A percentile compares a stretch with the other conserved stretches of the same genome.
These are phyloP conservation scores for Starmerella vitae DNA, from an alignment of 805 yeast genomes.

Conservation along the genomic window DNA sequence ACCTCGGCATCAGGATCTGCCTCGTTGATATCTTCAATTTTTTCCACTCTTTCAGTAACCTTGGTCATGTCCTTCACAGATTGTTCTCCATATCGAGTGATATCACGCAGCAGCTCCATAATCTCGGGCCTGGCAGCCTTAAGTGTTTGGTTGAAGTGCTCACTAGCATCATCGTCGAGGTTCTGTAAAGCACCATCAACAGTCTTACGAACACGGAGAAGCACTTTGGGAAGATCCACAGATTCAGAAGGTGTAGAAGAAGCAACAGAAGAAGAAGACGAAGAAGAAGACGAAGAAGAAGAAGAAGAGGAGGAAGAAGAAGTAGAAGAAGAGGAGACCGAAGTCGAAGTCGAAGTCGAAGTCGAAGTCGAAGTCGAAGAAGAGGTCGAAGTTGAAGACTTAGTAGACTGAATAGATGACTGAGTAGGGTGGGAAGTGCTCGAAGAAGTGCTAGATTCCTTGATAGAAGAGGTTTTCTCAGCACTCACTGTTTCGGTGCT, in stretches of 20 bases:
- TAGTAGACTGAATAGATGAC: too few species aligned
- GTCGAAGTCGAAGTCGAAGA: too few species aligned
- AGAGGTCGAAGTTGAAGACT: too few species aligned
- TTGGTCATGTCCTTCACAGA: conserved; percentile 12
- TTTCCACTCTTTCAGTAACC: conserved; percentile 18
- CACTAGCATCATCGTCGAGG: conserved; percentile 17
- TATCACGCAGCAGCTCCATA: conserved; percentile 17
- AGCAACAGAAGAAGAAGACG: conserved; percentile 1
- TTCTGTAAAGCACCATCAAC: conserved; percentile 17
- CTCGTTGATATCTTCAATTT: background rate
- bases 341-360: background rate
- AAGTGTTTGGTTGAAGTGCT: conserved; percentile 4
- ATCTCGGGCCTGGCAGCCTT: conserved; percentile 20
- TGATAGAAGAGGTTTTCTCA: too few species aligned
- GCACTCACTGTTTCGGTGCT: too few species aligned
- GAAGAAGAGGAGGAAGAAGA: background rate
- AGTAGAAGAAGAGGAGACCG: background rate
- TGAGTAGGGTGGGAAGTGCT: too few species aligned
- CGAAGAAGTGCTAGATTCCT: too few species aligned
- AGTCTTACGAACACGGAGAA: conserved; percentile 2
- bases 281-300: background rate
- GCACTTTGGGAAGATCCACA: background rate
- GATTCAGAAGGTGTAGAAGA: conserved; percentile 4
- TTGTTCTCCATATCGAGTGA: conserved; percentile 15
- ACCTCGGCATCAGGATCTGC: conserved; percentile 7